Evolutionary conservation across 2,329 filamentous ascomycete species (phyloP).

Genomic region (Hymenoscyphus infarciens): DNA sequence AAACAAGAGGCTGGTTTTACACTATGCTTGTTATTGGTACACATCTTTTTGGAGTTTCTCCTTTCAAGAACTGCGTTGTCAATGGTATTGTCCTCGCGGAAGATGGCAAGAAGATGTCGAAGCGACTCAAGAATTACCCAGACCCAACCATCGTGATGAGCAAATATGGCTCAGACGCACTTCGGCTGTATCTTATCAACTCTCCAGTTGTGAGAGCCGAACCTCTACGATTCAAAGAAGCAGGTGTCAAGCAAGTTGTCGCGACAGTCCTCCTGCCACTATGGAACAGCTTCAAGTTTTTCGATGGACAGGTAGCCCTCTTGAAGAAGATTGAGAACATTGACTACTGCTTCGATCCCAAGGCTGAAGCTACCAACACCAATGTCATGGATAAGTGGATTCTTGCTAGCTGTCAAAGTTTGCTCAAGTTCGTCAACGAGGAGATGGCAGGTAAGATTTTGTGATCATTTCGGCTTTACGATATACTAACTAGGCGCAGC

Average conservation of each 20-base stretch:
- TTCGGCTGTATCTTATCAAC: conserved; percentile 94
- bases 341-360: conserved; percentile 75
- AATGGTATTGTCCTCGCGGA: conserved; percentile 92
- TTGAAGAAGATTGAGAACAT: conserved; percentile 80
- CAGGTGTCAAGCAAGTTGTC: conserved; percentile 91
- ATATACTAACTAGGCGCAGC: conserved; percentile 37
- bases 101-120: conserved; percentile 98
- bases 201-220: conserved; percentile 92
- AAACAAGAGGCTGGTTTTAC: conserved; percentile 97
- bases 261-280: conserved; percentile 85
- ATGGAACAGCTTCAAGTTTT: conserved; percentile 98
- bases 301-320: conserved; percentile 80
- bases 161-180: conserved; percentile 85
- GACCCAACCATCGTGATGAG: conserved; percentile 80
- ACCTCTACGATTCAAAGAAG: conserved; percentile 85
- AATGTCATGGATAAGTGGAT: conserved; percentile 99
- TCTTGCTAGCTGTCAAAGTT: conserved; percentile 83
- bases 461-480: not conserved
- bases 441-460: conserved; percentile 74
- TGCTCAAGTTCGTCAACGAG: conserved; percentile 85
- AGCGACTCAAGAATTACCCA: conserved; percentile 93
- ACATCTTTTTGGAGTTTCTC: conserved; percentile 77
- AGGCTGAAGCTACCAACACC: conserved; percentile 69
- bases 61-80: conserved; percentile 95
- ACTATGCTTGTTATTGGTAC: conserved; percentile 85